These are phyloP conservation scores for Globisporangium irregulare DNA, from an alignment of 352 stramenopile species.

Conservation along the genomic window DNA sequence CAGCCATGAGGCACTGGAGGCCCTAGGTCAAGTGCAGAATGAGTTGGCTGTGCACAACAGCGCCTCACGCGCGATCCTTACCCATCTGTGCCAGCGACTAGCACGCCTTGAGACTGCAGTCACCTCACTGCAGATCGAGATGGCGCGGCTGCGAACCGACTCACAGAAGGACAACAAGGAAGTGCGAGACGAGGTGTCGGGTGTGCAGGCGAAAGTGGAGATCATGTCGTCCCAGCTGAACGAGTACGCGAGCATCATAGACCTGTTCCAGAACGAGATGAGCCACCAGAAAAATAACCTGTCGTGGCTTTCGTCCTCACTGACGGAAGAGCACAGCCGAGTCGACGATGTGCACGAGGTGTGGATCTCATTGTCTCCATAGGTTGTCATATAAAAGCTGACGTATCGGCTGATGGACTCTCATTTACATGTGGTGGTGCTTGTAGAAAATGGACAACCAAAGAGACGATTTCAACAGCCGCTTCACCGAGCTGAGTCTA, in stretches of 20 bases:
- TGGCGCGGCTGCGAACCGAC: slow-evolving; percentile 36
- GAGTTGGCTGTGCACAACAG: slow-evolving; percentile 49
- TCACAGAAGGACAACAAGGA: slow-evolving; percentile 36
- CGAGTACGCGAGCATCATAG: slow-evolving; percentile 57
- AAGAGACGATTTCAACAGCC: slow-evolving; percentile 56
- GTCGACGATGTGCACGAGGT: slow-evolving; percentile 56
- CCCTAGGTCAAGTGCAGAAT: slow-evolving; percentile 44
- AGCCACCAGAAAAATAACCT: slow-evolving; percentile 43
- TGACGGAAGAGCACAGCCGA: slow-evolving; percentile 44
- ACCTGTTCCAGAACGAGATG: slow-evolving; percentile 68
- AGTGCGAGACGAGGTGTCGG: slow-evolving; percentile 44
- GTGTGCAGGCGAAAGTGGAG: slow-evolving; percentile 40
- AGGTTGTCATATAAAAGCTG: neutral
- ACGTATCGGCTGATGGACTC: neutral
- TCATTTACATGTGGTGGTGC: neutral
- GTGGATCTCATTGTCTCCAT: neutral
- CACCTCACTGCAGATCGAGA: slow-evolving; percentile 40
- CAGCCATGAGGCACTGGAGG: slow-evolving; percentile 18
- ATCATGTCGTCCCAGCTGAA: slow-evolving; percentile 52
- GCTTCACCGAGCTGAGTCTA: slow-evolving; percentile 55
- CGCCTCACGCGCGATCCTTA: slow-evolving; percentile 58
- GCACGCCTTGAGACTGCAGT: slow-evolving; percentile 41
- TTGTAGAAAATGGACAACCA: slow-evolving; percentile 69
- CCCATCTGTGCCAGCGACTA: slow-evolving; percentile 62
- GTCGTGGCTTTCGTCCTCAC: slow-evolving; percentile 39